Evolutionary conservation across 2,329 filamentous ascomycete genomes (phyloP), one percentile per base, ranked within the genome.

Genomic region (Xylariaceae sp.): DNA sequence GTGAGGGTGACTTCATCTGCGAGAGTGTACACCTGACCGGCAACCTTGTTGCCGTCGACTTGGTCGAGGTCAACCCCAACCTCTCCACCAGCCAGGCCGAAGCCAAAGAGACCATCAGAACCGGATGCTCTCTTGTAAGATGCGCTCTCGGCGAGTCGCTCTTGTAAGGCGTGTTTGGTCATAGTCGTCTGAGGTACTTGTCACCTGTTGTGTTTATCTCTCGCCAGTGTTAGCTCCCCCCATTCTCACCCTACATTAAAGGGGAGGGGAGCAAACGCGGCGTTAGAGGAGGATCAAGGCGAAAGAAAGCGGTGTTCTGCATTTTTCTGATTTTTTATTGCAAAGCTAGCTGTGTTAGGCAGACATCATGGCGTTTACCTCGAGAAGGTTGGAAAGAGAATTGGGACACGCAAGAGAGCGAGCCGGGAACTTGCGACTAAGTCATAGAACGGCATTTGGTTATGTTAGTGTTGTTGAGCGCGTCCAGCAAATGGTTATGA

Each of bases 1-100:
- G 94, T 58, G 94, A 99, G 78, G 94, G 94, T 47, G 94, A 97
- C 75, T 99, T 90, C 77, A 97, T 99, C 75, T 95, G 92, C 69
- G 94, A 93, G 77, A 87, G 83, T 66, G 87, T 93, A 18, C 89
- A 93, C 73, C 81, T 89, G 77, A 92, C 89, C 5, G 89, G 90
- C 56, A 89, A 84, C 72, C 76, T 93, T 58, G 80, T 93, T 9
- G 89, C 89, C 49, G 86, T 94, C 76, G 90, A 94, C 73, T 76
- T 94, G 65, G 90, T 93, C 63, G 88, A 92, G 77, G 88, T 92
- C 64, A 92, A 92, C 77, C 89, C 89, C 17, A 84, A 81, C 66
- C 76, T 92, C 59, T 87, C 88, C 51, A 76, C 82, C 1, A 81
- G 80, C 59, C 79, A 82, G 61, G 67, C 75, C 9, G 91, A 89